Evolutionary conservation across 106 monocot genomes (phyloP).

Genomic region (Dendrobium catenatum): DNA sequence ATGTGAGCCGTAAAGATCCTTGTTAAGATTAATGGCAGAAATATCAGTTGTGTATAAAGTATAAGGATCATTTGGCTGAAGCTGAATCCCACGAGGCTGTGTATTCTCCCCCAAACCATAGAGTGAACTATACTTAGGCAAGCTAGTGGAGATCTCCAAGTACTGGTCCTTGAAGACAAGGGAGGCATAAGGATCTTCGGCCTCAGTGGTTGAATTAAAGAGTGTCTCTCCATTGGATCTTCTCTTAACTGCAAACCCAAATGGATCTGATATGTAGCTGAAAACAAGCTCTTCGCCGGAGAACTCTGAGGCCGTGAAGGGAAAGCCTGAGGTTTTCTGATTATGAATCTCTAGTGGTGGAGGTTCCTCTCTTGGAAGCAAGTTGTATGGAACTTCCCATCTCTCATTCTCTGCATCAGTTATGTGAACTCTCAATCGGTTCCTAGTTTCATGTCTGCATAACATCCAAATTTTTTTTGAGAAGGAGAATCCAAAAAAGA

Average conservation of each 20-base stretch:
- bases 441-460: constrained; percentile 60
- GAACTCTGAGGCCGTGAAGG: constrained; percentile 39
- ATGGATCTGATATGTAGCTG: constrained; percentile 68
- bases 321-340: neutral
- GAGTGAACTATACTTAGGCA: constrained; percentile 51
- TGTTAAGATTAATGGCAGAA: constrained; percentile 82
- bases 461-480: neutral
- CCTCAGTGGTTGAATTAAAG: constrained; percentile 50
- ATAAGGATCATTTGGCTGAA: constrained; percentile 83
- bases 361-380: constrained; percentile 57
- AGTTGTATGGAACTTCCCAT: constrained; percentile 93
- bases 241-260: constrained; percentile 60
- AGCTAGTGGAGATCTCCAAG: constrained; percentile 66
- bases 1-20: constrained; percentile 89
- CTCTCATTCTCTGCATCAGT: constrained; percentile 70
- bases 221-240: constrained; percentile 57
- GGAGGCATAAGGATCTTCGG: constrained; percentile 14
- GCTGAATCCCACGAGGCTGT: constrained; percentile 63
- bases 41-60: constrained; percentile 79
- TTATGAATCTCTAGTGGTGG: constrained; percentile 25
- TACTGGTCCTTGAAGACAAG: constrained; percentile 97
- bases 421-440: constrained; percentile 78
- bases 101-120: constrained; percentile 98
- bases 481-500: neutral
- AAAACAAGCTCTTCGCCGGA: constrained; percentile 57